Base-by-base conservation (phyloP, 768 basidiomycete species). In the Termitomyces heimii region DNA sequence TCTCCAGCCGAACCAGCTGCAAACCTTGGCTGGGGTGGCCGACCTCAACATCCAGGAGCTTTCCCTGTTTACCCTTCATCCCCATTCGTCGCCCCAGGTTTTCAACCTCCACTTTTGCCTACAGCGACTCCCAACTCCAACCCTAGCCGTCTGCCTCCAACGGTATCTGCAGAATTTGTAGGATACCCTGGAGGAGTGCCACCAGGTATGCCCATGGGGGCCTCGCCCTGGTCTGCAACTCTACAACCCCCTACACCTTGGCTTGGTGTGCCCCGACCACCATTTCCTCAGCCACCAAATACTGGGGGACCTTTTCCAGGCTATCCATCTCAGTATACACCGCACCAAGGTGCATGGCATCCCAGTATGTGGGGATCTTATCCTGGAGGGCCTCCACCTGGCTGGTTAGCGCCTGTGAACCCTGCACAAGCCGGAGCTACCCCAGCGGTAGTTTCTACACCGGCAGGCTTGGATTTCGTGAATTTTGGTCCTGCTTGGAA, bases 401-500 rank as follows among this genome's bases (percentile, higher is more conserved):
- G 46, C 9, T 54, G 48, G 35, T 47, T 45, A 28, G 22, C 28
- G 13, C 54, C 43, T 43, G 24, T 48, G n/a, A 35, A 46, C n/a
- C n/a, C n/a, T 16, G 12, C 20, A 14, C 32, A 7, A 24, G 13
- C 13, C 20, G n/a, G 12, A 49, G 31, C 48, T 24, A 20, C 34
- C 4, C 49, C 34, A 34, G 34, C n/a, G 10, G 32, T 3, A 34
- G 22, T 9, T 22, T 22, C 39, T 12, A 58, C 57, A 32, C 53
- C 57, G 8, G 16, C 5, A 20, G 31, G 43, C 14, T 42, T 12
- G 20, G 31, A 22, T 13, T 6, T 53, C 4, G 2, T 56, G 31
- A 60, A 43, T 44, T 60, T 59, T 28, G 55, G 54, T 45, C 46
- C 52, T 26, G 51, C 18, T 24, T 51, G 32, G 34, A 29, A 42